Percentiles rank a stretch among this genome's conserved stretches.
Evolutionary conservation across 192 early-diverging fungal species (phyloP).

Genomic region (Coemansia sp.): DNA sequence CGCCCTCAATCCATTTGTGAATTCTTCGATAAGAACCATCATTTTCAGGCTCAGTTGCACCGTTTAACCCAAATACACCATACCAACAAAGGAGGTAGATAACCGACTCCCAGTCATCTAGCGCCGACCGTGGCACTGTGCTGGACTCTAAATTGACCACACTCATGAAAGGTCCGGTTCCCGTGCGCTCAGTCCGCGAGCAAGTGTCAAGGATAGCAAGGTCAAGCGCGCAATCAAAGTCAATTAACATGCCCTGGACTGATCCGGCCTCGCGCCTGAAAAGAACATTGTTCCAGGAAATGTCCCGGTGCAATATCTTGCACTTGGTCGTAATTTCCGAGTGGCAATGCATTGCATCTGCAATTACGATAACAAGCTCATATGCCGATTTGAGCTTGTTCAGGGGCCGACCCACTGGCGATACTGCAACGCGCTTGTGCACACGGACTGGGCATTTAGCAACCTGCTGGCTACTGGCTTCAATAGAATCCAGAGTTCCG

Average conservation of each 20-base stretch:
- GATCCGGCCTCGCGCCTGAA: slow-evolving; percentile 1
- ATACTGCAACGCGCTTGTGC: slow-evolving; percentile 10
- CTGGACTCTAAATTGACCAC: not conserved
- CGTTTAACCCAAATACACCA: slow-evolving; percentile 12
- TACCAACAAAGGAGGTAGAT: slow-evolving; percentile 17
- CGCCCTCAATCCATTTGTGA: too few species aligned
- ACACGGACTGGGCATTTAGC: too few species aligned
- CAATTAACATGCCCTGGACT: slow-evolving; percentile 18
- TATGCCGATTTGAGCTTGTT: not conserved
- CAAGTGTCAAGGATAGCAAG: not conserved
- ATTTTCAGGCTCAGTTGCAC: not conserved
- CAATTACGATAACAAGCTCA: slow-evolving; percentile 20
- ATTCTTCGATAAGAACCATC: too few species aligned
- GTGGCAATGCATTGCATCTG: slow-evolving; percentile 19
- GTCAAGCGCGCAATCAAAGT: slow-evolving; percentile 17
- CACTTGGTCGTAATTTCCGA: slow-evolving; percentile 1
- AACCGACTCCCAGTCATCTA: slow-evolving; percentile 18
- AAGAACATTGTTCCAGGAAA: slow-evolving; percentile 27
- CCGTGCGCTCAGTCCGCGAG: slow-evolving; percentile 6
- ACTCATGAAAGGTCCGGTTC: slow-evolving; percentile 26
- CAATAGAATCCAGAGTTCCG: too few species aligned
- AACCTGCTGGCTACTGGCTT: too few species aligned
- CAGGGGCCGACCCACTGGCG: not conserved
- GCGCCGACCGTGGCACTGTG: not conserved
- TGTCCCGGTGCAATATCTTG: slow-evolving; percentile 23